Evolutionary conservation across 129 eudicot genomes (phyloP).

Genomic region (Chrysanthemum seticuspe): DNA sequence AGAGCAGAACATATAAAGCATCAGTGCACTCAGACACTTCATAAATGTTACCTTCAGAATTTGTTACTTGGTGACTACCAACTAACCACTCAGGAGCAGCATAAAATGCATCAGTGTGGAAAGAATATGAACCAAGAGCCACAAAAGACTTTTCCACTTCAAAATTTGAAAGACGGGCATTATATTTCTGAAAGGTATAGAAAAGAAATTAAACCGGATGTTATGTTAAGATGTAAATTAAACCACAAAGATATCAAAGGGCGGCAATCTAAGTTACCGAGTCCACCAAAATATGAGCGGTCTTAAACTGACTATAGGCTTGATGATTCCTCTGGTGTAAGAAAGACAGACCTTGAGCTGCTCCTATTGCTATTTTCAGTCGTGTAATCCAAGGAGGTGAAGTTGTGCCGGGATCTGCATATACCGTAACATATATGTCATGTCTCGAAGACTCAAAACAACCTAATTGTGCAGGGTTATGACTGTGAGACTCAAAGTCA

Average conservation of each 20-base stretch:
- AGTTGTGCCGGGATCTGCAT: constrained; percentile 3
- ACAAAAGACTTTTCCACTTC: constrained; percentile 12
- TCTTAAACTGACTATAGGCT: constrained; percentile 21
- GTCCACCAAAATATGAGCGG: constrained; percentile 27
- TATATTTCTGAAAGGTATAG: constrained; percentile 8
- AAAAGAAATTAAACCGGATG: constrained; percentile 1
- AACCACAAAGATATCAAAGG: constrained; percentile 1
- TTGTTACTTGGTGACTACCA: constrained; percentile 16
- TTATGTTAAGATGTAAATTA: not conserved
- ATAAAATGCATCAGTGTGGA: constrained; percentile 13
- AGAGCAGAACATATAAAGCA: constrained; percentile 19
- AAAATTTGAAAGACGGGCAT: constrained; percentile 29
- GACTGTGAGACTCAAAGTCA: not conserved
- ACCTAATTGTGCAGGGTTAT: no score
- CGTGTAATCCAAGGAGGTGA: constrained; percentile 33
- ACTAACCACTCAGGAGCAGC: constrained; percentile 32
- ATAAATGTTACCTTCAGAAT: not conserved
- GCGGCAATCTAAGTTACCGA: not conserved
- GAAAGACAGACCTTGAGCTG: constrained; percentile 27
- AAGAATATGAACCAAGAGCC: not conserved
- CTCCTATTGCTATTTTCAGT: constrained; percentile 29
- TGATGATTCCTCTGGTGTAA: constrained; percentile 19
- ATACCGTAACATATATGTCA: not conserved
- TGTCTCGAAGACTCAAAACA: not conserved
- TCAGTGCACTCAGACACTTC: not conserved